Percentiles rank a stretch among this genome's conserved stretches.
Conservation (phyloP, 2,329 filamentous ascomycete genomes). For the Cyanodermella asteris region DNA sequence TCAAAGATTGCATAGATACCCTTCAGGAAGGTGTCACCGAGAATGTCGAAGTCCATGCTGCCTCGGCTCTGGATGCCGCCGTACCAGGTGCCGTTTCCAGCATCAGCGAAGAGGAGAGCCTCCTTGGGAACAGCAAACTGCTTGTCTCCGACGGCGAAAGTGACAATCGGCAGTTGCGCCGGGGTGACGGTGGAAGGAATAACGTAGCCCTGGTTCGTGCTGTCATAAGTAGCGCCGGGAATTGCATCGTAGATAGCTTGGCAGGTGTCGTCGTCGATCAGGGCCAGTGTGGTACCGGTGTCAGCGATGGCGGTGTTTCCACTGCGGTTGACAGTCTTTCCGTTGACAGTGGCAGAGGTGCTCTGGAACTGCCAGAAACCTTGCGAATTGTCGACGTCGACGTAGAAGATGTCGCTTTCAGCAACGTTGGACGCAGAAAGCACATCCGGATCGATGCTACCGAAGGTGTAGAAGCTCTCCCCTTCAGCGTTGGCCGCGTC, state of each 20-base stretch:
- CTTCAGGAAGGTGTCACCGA: conserved; percentile 43
- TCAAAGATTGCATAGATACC: conserved; percentile 47
- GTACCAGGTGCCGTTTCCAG: conserved; percentile 33
- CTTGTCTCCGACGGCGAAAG: conserved; percentile 39
- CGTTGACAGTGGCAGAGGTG: conserved; percentile 33
- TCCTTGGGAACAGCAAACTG: conserved; percentile 40
- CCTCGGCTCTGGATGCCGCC: conserved; percentile 45
- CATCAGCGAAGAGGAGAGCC: conserved; percentile 36
- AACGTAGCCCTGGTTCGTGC: conserved; percentile 37
- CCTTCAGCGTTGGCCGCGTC: conserved; percentile 20
- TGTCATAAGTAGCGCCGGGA: conserved; percentile 35
- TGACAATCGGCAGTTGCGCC: conserved; percentile 36
- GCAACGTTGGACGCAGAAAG: conserved; percentile 1
- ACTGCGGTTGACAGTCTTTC: conserved; percentile 25
- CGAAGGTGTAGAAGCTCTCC: conserved; percentile 49
- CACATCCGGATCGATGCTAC: conserved; percentile 44
- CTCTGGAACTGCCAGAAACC: conserved; percentile 50
- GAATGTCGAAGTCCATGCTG: conserved; percentile 35
- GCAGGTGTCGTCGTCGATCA: conserved; percentile 40
- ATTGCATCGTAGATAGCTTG: conserved; percentile 42
- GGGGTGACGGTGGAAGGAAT: conserved; percentile 33
- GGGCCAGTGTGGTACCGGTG: conserved; percentile 46
- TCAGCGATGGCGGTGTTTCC: conserved; percentile 48
- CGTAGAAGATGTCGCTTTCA: conserved; percentile 30
- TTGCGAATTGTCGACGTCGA: conserved; percentile 36